Conservation (phyloP, 2,329 filamentous ascomycete species). For the Phyllosticta citrichinensis region DNA sequence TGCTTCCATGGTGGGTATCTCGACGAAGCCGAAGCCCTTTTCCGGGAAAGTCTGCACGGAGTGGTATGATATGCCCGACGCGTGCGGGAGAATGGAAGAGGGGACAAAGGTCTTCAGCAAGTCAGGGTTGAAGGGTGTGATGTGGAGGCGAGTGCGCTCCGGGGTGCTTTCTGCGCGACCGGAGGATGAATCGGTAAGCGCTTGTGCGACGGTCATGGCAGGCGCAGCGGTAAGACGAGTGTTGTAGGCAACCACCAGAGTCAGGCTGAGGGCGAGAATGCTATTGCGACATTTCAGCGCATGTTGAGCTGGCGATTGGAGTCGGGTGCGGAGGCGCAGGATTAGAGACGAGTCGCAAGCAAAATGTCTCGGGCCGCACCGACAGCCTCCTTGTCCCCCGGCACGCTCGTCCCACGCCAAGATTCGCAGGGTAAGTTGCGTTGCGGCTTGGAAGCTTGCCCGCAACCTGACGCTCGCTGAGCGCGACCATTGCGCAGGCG, state of each 20-base stretch:
- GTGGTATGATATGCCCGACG: constrained; percentile 82
- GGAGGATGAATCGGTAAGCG: constrained; percentile 9
- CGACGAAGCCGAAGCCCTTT: constrained; percentile 79
- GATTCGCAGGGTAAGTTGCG: constrained; percentile 5
- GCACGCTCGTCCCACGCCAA: neutral
- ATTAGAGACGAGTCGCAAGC: neutral
- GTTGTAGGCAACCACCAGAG: neutral
- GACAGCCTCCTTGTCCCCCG: neutral
- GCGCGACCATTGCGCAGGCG: neutral
- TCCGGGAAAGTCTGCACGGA: constrained; percentile 80
- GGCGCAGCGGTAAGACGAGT: neutral
- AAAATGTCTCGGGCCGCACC: neutral
- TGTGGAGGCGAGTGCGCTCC: constrained; percentile 54
- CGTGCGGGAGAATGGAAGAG: constrained; percentile 52
- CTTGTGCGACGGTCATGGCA: constrained; percentile 10
- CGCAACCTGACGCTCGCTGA: neutral
- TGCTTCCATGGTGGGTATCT: constrained; percentile 69
- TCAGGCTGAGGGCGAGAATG: neutral
- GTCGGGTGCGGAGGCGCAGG: neutral
- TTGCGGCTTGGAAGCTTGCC: neutral
- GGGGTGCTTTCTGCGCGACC: neutral
- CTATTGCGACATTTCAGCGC: neutral
- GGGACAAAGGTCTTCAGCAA: constrained; percentile 65
- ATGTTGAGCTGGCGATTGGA: neutral
- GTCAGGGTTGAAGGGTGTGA: constrained; percentile 71